Percentiles rank a stretch among this genome's conserved stretches.
Conservation (phyloP, 2,329 filamentous ascomycete species). For the Alternaria infectoria region DNA sequence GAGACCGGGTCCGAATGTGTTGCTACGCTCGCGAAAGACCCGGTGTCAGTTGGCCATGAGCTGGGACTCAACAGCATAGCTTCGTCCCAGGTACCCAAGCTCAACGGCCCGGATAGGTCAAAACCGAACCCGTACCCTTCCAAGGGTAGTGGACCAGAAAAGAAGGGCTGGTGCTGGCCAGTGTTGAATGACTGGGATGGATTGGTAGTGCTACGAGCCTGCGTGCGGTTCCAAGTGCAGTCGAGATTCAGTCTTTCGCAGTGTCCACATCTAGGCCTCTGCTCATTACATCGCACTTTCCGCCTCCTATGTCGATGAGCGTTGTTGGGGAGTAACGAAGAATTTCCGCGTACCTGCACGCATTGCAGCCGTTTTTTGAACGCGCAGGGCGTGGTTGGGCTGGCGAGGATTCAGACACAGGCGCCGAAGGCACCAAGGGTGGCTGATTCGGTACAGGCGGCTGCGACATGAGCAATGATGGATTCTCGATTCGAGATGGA, state of each 20-base stretch:
- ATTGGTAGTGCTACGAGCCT: conserved; percentile 20
- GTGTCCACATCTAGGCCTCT: conserved; percentile 59
- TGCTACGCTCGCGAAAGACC: conserved; percentile 8
- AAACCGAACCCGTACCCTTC: conserved; percentile 31
- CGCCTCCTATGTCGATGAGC: conserved; percentile 49
- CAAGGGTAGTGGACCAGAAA: conserved; percentile 16
- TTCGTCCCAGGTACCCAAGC: conserved; percentile 39
- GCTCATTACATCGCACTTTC: conserved; percentile 64
- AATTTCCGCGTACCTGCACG: conserved; percentile 27
- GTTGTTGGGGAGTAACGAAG: not conserved
- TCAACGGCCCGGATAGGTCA: conserved; percentile 36
- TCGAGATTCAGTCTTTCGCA: conserved; percentile 61
- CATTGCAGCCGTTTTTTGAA: conserved; percentile 42
- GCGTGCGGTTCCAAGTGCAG: conserved; percentile 56
- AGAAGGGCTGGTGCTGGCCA: conserved; percentile 16
- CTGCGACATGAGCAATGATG: conserved; percentile 26
- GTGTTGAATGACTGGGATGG: conserved; percentile 26
- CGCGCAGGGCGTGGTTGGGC: conserved; percentile 33
- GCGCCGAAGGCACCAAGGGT: conserved; percentile 19
- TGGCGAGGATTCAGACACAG: conserved; percentile 11
- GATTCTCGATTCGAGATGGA: not conserved
- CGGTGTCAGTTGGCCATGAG: conserved; percentile 36
- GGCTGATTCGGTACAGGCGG: conserved; percentile 16
- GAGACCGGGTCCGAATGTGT: conserved; percentile 24
- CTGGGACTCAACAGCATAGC: conserved; percentile 41